These are phyloP conservation scores for Picea sitchensis DNA, from an alignment of 75 land plant genomes.

Conservation along the genomic window DNA sequence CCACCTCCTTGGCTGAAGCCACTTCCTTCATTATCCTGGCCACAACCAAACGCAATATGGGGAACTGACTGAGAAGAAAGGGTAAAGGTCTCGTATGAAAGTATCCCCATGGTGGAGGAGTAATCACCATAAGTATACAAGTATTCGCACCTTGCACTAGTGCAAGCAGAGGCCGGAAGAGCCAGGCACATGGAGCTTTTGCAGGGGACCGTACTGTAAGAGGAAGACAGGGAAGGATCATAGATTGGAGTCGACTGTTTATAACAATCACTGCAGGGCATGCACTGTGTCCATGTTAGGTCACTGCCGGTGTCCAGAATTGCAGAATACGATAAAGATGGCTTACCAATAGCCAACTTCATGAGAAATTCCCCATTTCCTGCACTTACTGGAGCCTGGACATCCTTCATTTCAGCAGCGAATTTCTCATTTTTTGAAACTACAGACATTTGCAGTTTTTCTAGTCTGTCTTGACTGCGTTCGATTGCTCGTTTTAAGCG, in stretches of 20 bases:
- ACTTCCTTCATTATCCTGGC: constrained; percentile 32
- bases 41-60: constrained; percentile 24
- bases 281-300: constrained; percentile 32
- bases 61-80: neutral
- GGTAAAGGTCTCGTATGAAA: constrained; percentile 33
- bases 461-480: neutral
- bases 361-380: neutral
- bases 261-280: constrained; percentile 28
- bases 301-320: constrained; percentile 18
- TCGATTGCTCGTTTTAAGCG: neutral
- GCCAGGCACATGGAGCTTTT: neutral
- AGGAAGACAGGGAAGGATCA: constrained; percentile 18
- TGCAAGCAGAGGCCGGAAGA: constrained; percentile 8
- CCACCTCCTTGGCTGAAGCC: constrained; percentile 27
- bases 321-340: neutral
- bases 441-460: neutral
- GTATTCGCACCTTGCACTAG: constrained; percentile 12
- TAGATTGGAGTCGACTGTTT: constrained; percentile 26
- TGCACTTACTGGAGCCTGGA: neutral
- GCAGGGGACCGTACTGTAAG: constrained; percentile 18
- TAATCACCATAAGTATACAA: constrained; percentile 36
- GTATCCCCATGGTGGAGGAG: constrained; percentile 32
- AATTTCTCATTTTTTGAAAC: no score
- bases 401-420: neutral
- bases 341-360: neutral